A percentile compares a stretch with the other conserved stretches of the same genome.
Conservation (phyloP, 1,139 yeast species). For the Lodderomyces metapsilosis region DNA sequence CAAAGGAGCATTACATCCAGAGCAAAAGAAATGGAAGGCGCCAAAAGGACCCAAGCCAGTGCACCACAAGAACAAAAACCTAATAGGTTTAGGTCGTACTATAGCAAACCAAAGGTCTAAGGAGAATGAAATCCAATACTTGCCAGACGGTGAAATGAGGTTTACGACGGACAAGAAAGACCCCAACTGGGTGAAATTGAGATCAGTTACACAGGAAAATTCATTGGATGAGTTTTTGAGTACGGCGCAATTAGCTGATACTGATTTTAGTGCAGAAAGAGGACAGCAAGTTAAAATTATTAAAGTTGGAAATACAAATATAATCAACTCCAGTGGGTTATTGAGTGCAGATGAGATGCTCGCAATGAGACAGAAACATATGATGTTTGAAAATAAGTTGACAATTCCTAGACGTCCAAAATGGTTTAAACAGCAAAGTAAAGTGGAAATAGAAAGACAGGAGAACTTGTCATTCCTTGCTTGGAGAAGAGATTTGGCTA, state of each 20-base stretch:
- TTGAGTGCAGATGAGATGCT: constrained; percentile 68
- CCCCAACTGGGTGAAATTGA: constrained; percentile 84
- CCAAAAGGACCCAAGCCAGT: constrained; percentile 93
- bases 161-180: constrained; percentile 81
- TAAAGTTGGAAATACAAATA: constrained; percentile 62
- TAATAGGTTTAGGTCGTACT: constrained; percentile 82
- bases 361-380: constrained; percentile 62
- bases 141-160: constrained; percentile 85
- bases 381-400: constrained; percentile 71
- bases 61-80: constrained; percentile 77
- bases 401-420: constrained; percentile 94
- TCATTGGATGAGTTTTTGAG: constrained; percentile 91
- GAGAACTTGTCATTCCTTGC: constrained; percentile 89
- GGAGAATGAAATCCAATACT: constrained; percentile 66
- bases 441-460: constrained; percentile 75
- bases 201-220: constrained; percentile 93
- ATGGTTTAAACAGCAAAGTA: constrained; percentile 75
- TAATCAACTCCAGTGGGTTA: constrained; percentile 47
- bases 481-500: constrained; percentile 91
- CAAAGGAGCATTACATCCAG: constrained; percentile 48
- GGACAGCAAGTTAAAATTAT: constrained; percentile 82
- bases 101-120: constrained; percentile 71
- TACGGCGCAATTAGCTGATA: constrained; percentile 94
- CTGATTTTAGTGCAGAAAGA: constrained; percentile 92
- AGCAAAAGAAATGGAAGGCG: constrained; percentile 53